These are phyloP conservation scores for Sclerotinia spermophila DNA, from an alignment of 2,329 filamentous ascomycete genomes.

Conservation along the genomic window DNA sequence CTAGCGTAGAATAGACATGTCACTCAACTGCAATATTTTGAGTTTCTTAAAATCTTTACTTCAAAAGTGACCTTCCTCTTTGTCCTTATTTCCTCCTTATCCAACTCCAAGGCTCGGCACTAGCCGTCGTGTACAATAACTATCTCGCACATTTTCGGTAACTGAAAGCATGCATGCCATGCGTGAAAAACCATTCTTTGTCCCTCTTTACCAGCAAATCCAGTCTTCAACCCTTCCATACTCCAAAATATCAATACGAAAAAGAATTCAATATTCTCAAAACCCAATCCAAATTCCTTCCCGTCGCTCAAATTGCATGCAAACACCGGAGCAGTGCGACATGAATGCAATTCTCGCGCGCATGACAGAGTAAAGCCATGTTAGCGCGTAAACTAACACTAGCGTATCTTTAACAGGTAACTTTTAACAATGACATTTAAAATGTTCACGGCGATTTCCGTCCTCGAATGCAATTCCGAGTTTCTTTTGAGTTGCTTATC, in stretches of 20 bases:
- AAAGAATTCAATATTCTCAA: not conserved
- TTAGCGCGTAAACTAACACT: not conserved
- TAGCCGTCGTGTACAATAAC: too few species aligned
- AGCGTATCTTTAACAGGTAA: not conserved
- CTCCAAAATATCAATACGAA: fast-evolving
- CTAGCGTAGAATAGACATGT: too few species aligned
- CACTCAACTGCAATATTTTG: too few species aligned
- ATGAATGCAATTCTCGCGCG: not conserved
- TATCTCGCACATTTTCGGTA: too few species aligned
- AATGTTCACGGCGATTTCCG: not conserved
- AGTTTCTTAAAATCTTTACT: too few species aligned
- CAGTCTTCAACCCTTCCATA: fast-evolving
- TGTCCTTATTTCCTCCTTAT: too few species aligned
- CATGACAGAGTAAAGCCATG: not conserved
- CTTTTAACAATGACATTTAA: not conserved
- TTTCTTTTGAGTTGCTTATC: too few species aligned
- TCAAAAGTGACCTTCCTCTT: too few species aligned
- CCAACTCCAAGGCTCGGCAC: too few species aligned
- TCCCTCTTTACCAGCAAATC: not conserved
- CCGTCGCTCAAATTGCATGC: not conserved
- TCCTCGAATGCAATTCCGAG: not conserved
- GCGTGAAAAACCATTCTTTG: not conserved
- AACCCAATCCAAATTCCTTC: not conserved
- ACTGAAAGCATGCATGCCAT: too few species aligned
- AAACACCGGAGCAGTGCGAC: not conserved